A percentile compares a stretch with the other conserved stretches of the same genome.
Conservation (phyloP, 2,329 filamentous ascomycete species). For the Westerdykella ornata region DNA sequence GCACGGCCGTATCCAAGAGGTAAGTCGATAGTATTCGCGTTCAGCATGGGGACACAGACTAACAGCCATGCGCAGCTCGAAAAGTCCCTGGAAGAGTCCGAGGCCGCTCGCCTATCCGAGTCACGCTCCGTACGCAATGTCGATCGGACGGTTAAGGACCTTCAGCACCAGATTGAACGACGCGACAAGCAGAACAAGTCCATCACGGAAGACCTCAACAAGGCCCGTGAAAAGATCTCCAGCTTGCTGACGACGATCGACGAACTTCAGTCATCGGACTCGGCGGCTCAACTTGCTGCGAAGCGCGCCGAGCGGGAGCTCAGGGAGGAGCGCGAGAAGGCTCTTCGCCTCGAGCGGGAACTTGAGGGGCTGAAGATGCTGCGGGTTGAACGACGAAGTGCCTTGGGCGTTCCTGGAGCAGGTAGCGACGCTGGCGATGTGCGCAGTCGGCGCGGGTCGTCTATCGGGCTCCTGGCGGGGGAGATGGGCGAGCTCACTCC, state of each 20-base stretch:
- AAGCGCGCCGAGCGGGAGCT: conserved; percentile 86
- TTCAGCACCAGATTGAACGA: conserved; percentile 85
- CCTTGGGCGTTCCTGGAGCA: conserved; percentile 29
- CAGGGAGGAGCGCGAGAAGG: conserved; percentile 79
- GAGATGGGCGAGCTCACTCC: conserved; percentile 30
- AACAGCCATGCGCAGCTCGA: conserved; percentile 60
- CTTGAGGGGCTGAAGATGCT: conserved; percentile 73
- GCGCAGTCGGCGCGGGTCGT: conserved; percentile 40
- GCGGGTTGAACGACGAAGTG: conserved; percentile 52
- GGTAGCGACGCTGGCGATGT: conserved; percentile 41
- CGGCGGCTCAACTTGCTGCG: conserved; percentile 68
- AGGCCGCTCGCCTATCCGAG: conserved; percentile 69
- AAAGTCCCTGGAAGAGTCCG: conserved; percentile 74
- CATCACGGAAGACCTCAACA: conserved; percentile 73
- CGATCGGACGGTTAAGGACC: conserved; percentile 87
- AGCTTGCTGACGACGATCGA: conserved; percentile 87
- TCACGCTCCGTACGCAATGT: conserved; percentile 86
- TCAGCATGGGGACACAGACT: conserved; percentile 5
- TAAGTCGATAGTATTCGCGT: conserved; percentile 43
- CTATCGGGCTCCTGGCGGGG: conserved; percentile 36
- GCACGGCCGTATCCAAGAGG: conserved; percentile 91
- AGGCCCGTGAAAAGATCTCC: conserved; percentile 84
- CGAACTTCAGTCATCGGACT: conserved; percentile 84
- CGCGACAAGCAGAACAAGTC: conserved; percentile 81
- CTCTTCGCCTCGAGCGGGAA: conserved; percentile 75